Base-by-base conservation (phyloP, 1,284 basidiomycete genomes). In the Ceratobasidium sp. region DNA sequence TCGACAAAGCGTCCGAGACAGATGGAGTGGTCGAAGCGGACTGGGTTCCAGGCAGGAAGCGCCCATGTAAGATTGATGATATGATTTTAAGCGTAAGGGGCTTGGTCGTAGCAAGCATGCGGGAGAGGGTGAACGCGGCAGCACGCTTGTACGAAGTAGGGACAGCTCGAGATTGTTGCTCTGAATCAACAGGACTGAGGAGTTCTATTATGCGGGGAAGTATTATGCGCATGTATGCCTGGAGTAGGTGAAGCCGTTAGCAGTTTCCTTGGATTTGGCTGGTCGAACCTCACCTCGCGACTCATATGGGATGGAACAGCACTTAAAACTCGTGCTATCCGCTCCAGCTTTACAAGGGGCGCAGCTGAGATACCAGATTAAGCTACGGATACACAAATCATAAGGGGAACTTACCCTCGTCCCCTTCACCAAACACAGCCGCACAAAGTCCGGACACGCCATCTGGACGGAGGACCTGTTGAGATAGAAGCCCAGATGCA, bases 381-480 rank as follows among this genome's bases (percentile, higher is more conserved):
- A 59, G 35, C 21, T 11, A 13, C 18, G 16, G 5, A n/a, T 50
- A 6, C 13, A 23, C 9, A 1, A 26, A n/a, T 18, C 41, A 55
- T 18, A 30, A n/a, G 47, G 11, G 16, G 32, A n/a, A 18, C 52
- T 58, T 30, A 73, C 73, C 58, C 41, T 87, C 85, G 23, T 87
- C 85, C 50, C 86, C 86, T 73, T 91, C 89, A 0, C 88, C 87
- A 74, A 93, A 90, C 0, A 92, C 81, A 18, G 89, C 89, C 11
- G 84, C 83, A 74, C 87, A 89, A 23, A 94, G 83, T 0, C 91
- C 91, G 43, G 81, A 83, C 2, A 93, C 83, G 1, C 92, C 92
- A 38, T 88, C 86, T 1, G 87, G 86, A 35, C 90, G 87, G 32
- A 91, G 79, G 8, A 94, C 80, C 77, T 92, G 91, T 72, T 85